A percentile compares a stretch with the other conserved stretches of the same genome.
Conservation (phyloP, 306 rosid genomes). For the Hippophae tibetana region DNA sequence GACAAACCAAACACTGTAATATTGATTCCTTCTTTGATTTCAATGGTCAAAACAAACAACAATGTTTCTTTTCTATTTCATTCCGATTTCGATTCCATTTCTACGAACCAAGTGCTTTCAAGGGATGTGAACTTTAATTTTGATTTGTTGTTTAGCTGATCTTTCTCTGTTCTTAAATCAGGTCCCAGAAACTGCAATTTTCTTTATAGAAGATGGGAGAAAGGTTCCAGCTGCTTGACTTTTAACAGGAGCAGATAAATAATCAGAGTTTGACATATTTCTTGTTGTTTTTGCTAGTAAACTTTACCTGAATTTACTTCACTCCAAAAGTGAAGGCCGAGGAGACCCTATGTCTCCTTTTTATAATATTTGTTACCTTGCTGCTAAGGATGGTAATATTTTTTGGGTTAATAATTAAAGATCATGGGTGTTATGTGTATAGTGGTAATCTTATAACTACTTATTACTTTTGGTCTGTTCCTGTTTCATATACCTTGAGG, state of each 20-base stretch:
- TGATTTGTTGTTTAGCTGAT: neutral
- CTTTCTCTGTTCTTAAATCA: constrained; percentile 20
- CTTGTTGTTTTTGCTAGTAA: neutral
- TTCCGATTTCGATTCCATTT: too few species aligned
- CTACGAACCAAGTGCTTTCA: too few species aligned
- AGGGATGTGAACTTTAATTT: neutral
- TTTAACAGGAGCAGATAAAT: constrained; percentile 16
- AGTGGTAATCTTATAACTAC: too few species aligned
- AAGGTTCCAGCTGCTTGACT: constrained; percentile 94
- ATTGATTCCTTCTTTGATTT: too few species aligned
- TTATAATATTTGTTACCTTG: neutral
- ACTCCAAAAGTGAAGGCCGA: constrained; percentile 17
- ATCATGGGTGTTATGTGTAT: too few species aligned
- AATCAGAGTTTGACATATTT: constrained; percentile 5
- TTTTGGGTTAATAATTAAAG: too few species aligned
- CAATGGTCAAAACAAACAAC: too few species aligned
- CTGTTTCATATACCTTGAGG: too few species aligned
- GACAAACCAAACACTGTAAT: too few species aligned
- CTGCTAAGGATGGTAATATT: neutral
- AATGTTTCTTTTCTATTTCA: too few species aligned
- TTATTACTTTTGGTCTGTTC: too few species aligned
- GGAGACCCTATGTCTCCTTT: constrained; percentile 5
- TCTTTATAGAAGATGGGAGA: constrained; percentile 94
- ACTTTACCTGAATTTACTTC: constrained; percentile 19
- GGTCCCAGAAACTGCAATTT: constrained; percentile 89